Evolutionary conservation across 2,329 filamentous ascomycete genomes (phyloP), one percentile per base, ranked within the genome.

Genomic region (Fusarium sp.): DNA sequence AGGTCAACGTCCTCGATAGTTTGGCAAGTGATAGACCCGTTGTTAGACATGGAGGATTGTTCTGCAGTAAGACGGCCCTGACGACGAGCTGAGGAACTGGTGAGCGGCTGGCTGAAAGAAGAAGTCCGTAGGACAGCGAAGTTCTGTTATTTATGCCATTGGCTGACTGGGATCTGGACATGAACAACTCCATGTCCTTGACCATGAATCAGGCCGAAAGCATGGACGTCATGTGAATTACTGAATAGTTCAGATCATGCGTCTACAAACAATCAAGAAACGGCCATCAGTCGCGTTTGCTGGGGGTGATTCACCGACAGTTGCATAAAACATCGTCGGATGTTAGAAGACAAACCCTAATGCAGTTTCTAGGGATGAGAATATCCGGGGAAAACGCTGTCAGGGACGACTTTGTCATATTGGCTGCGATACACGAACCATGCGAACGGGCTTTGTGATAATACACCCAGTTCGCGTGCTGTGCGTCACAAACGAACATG

Each of bases 1-100:
- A 86, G 76, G 40, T 77, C 69, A 40, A 70, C 74, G 49, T 70
- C 67, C 47, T 74, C 67, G n/a, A 76, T 75, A 42, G 72, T 78
- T 65, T 71, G 71, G 56, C 63, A 60, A 15, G 30, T 54, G 30
- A 71, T 31, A 36, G 62, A 65, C 33, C 31, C 26, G 58, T 52
- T 34, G 30, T 55, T 44, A 56, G 72, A 73, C 74, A 76, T 77
- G 67, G 57, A 71, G 59, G 46, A 50, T 36, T 13, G 16, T n/a
- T 50, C 33, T 28, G 46, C 33, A 15, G 34, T 50, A 47, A 49
- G 12, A 28, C 37, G 23, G 49, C 38, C 58, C 37, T 30, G 55
- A 44, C 42, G 40, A 56, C 33, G 37, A 46, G 26, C 34, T 64
- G 44, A 31, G n/a, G 30, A 20, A 42, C 18, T 45, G 51, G n/a